These are phyloP conservation scores for thale cress (Arabidopsis thaliana) DNA, from an alignment of 345 rosid genomes.

Conservation along the genomic window TAIR10.1 NC_003074.8:3603001-3603500, in stretches of 20 bases:
- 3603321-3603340: slow-evolving; percentile 95
- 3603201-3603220: slow-evolving; percentile 86
- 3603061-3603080: slow-evolving; percentile 49
- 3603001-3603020: slow-evolving; percentile 51
- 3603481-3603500: slow-evolving; percentile 1
- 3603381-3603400: slow-evolving; percentile 94
- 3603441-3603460: slow-evolving; percentile 13
- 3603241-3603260: slow-evolving; percentile 97
- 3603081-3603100: slow-evolving; percentile 65
- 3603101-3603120: slow-evolving; percentile 62
- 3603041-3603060: slow-evolving; percentile 69
- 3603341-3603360: slow-evolving; percentile 94
- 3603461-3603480: not conserved
- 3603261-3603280: slow-evolving; percentile 86
- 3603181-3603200: slow-evolving; percentile 99
- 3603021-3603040: slow-evolving; percentile 45
- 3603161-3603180: slow-evolving; percentile 63
- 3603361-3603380: slow-evolving; percentile 88
- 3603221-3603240: slow-evolving; percentile 95
- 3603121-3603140: slow-evolving; percentile 55
- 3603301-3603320: slow-evolving; percentile 97
- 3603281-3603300: slow-evolving; percentile 98
- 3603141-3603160: slow-evolving; percentile 49
- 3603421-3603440: slow-evolving; percentile 67
- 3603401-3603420: slow-evolving; percentile 99